Evolutionary conservation across 1,139 yeast genomes (phyloP).

Genomic region (Dujonia santamariae): DNA sequence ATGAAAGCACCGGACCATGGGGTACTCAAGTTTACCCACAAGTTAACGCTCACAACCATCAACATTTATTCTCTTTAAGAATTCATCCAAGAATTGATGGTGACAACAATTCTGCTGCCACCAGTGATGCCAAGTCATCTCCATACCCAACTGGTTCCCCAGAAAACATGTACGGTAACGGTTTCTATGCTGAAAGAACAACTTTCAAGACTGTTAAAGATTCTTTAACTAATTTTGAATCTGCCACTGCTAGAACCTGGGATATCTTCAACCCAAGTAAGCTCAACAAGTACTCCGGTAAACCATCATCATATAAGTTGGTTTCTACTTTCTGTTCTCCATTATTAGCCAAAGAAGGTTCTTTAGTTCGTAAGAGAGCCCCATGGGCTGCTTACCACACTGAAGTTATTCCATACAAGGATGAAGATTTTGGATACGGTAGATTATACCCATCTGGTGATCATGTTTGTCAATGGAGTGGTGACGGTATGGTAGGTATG

Average conservation of each 20-base stretch:
- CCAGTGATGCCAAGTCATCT: conserved; percentile 61
- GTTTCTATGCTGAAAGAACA: conserved; percentile 61
- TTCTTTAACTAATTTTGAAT: conserved; percentile 60
- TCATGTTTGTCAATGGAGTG: conserved; percentile 77
- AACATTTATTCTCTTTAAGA: conserved; percentile 78
- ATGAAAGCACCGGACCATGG: conserved; percentile 68
- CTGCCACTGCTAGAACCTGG: conserved; percentile 70
- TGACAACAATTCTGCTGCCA: conserved; percentile 70
- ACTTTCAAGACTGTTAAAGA: conserved; percentile 66
- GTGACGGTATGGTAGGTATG: conserved; percentile 69
- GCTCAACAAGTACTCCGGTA: conserved; percentile 65
- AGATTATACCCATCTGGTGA: conserved; percentile 77
- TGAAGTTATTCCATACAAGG: conserved; percentile 67
- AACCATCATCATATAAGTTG: conserved; percentile 73
- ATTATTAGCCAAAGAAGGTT: conserved; percentile 68
- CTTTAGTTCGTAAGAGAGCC: conserved; percentile 76
- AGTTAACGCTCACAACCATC: conserved; percentile 83
- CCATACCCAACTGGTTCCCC: conserved; percentile 59
- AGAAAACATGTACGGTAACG: conserved; percentile 75
- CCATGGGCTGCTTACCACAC: conserved; percentile 72
- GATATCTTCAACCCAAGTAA: conserved; percentile 72
- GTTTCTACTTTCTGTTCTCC: conserved; percentile 78
- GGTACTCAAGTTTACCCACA: conserved; percentile 80
- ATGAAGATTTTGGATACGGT: conserved; percentile 48
- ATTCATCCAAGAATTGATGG: conserved; percentile 81